Conservation (phyloP, 2,329 filamentous ascomycete species). For the Ophiostoma sp. region DNA sequence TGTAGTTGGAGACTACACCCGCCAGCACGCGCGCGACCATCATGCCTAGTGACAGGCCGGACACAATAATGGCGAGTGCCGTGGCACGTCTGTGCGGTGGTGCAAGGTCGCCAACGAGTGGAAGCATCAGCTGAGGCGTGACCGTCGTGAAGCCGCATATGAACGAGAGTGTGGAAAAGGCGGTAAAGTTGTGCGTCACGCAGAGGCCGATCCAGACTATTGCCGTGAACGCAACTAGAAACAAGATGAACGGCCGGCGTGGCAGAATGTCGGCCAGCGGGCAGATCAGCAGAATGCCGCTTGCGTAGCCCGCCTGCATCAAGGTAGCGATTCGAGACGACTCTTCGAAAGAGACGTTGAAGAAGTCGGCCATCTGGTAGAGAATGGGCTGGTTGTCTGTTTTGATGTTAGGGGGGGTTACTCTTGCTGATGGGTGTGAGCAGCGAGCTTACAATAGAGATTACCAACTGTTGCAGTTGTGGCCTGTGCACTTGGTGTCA, state of each 20-base stretch:
- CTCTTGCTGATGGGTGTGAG: not conserved
- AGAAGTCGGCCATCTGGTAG: slow-evolving; percentile 66
- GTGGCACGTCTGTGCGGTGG: slow-evolving; percentile 62
- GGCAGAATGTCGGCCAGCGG: slow-evolving; percentile 67
- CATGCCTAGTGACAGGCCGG: slow-evolving; percentile 68
- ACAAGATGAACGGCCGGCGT: slow-evolving; percentile 63
- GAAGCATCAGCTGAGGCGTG: slow-evolving; percentile 74
- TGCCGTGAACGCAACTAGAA: slow-evolving; percentile 61
- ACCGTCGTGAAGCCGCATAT: slow-evolving; percentile 72
- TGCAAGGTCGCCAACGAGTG: slow-evolving; percentile 72
- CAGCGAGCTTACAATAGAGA: slow-evolving; percentile 47
- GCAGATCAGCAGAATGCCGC: slow-evolving; percentile 66
- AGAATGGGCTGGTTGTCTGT: slow-evolving; percentile 68
- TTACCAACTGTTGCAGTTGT: slow-evolving; percentile 69
- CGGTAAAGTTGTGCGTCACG: slow-evolving; percentile 57
- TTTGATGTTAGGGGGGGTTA: slow-evolving; percentile 11
- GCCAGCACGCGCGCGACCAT: slow-evolving; percentile 70
- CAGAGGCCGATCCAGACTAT: slow-evolving; percentile 68
- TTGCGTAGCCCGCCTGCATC: slow-evolving; percentile 73
- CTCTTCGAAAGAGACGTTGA: slow-evolving; percentile 63
- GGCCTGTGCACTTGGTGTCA: slow-evolving; percentile 34
- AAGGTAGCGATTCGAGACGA: slow-evolving; percentile 65
- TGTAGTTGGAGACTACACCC: slow-evolving; percentile 68
- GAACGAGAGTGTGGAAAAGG: slow-evolving; percentile 66
- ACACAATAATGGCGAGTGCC: slow-evolving; percentile 67